Base-by-base conservation (phyloP, 2,329 filamentous ascomycete genomes). In the Fusarium beomiforme region DNA sequence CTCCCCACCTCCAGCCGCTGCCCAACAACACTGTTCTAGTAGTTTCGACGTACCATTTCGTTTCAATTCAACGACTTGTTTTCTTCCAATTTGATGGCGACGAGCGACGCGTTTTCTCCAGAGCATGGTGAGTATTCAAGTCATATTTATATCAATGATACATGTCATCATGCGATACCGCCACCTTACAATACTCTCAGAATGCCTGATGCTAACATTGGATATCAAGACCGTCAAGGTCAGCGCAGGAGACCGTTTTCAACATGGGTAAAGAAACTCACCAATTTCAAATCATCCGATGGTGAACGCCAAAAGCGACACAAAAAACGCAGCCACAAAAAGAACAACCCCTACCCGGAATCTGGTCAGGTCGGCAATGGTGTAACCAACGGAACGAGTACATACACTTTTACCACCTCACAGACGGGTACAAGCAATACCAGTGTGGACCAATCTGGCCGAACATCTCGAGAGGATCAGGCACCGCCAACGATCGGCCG, bases 311-410 rank as follows among this genome's bases (percentile, higher is more conserved):
- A 81, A 78, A 76, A 81, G 78, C 70, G 81, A 76, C 65, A 84
- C 55, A 85, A 84, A 71, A 93, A 91, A 81, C 86, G 85, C 50
- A 79, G 83, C 21, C 83, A 85, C 54, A 89, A 92, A 80, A 97
- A 92, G 80, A 97, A 97, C 85, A 95, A 95, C 78, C 95, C 95
- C n/a, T 98, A 98, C 78, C 93, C 93, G 12, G 88, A 95, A 75
- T 97, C 94, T 5, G 93, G 92, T 64, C 87, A 87, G 46, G 78
- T 89, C 64, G 73, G 77, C 61, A 70, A 79, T 63, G 73, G 77
- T 62, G 64, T 77, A 62, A 72, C 72, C 59, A 77, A 79, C 60
- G 75, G 72, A 75, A 84, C 84, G 62, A 88, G 86, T 78, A 85
- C 84, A 46, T 82, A 83, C 57, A 90, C 88, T 6, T 85, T 88